Evolutionary conservation across 345 rosid genomes (phyloP).

Genomic region (Acer saccharum): DNA sequence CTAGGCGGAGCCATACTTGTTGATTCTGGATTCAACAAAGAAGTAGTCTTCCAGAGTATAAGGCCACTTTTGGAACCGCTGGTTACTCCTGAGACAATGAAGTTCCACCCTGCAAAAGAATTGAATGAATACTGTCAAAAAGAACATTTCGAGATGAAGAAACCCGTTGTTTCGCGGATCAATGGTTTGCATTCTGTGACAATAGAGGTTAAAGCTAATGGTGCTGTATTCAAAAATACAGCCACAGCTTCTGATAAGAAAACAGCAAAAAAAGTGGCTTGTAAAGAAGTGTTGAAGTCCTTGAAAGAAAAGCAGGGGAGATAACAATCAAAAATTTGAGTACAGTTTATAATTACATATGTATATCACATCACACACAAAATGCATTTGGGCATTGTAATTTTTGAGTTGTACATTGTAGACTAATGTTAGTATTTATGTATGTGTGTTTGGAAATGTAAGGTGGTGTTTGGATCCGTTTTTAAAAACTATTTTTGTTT

Average conservation of each 20-base stretch:
- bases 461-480: too few species aligned
- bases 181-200: slow-evolving; percentile 37
- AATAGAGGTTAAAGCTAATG: slow-evolving; percentile 58
- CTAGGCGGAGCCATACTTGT: slow-evolving; percentile 84
- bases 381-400: too few species aligned
- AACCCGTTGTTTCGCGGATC: slow-evolving; percentile 2
- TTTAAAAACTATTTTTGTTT: too few species aligned
- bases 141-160: slow-evolving; percentile 28
- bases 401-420: too few species aligned
- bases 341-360: too few species aligned
- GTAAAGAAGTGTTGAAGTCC: slow-evolving; percentile 50
- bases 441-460: too few species aligned
- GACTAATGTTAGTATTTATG: too few species aligned
- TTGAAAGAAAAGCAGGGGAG: slow-evolving; percentile 34
- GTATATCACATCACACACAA: too few species aligned
- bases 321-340: not conserved
- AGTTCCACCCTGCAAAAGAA: slow-evolving; percentile 65
- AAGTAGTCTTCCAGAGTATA: slow-evolving; percentile 56
- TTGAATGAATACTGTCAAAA: slow-evolving; percentile 59
- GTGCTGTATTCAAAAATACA: slow-evolving; percentile 34
- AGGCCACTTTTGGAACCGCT: slow-evolving; percentile 74
- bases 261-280: slow-evolving; percentile 62
- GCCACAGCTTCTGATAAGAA: slow-evolving; percentile 44
- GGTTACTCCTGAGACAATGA: slow-evolving; percentile 67
- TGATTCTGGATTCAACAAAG: slow-evolving; percentile 75